Conservation (phyloP, 2,329 filamentous ascomycete genomes). For the Trichoderma brevicompactum region DNA sequence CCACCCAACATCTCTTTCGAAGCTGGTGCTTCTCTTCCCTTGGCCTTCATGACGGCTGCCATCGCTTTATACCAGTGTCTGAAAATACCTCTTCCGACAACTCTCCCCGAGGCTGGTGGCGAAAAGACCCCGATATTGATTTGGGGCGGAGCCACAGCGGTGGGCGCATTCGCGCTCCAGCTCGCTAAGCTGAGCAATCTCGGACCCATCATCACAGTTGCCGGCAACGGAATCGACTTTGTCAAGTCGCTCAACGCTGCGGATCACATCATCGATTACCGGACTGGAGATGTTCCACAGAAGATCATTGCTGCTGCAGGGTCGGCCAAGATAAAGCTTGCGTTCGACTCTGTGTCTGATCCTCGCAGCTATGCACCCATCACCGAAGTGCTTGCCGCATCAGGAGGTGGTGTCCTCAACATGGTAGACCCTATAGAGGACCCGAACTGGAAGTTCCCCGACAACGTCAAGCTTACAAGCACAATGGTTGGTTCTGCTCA, state of each 20-base stretch:
- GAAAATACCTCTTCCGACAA: slow-evolving; percentile 50
- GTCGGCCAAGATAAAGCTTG: slow-evolving; percentile 1
- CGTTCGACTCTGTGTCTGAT: slow-evolving; percentile 1
- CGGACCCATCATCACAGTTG: slow-evolving; percentile 63
- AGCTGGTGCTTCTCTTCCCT: slow-evolving; percentile 59
- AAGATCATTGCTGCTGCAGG: slow-evolving; percentile 1
- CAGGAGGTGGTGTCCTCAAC: background rate
- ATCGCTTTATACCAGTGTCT: slow-evolving; percentile 50
- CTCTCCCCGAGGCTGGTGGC: slow-evolving; percentile 48
- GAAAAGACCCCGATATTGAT: slow-evolving; percentile 43
- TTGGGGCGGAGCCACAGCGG: slow-evolving; percentile 57
- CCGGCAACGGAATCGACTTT: slow-evolving; percentile 43
- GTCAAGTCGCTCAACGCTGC: slow-evolving; percentile 9
- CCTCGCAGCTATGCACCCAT: slow-evolving; percentile 8
- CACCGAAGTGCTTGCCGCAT: background rate
- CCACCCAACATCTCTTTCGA: slow-evolving; percentile 51
- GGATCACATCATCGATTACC: slow-evolving; percentile 16
- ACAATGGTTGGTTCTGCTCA: slow-evolving; percentile 6
- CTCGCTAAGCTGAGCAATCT: slow-evolving; percentile 55
- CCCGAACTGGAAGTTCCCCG: slow-evolving; percentile 7
- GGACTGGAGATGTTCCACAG: background rate
- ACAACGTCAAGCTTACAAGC: background rate
- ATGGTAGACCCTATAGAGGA: background rate
- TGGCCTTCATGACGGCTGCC: slow-evolving; percentile 59
- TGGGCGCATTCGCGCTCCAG: slow-evolving; percentile 62